Base-by-base conservation (phyloP, 2,329 filamentous ascomycete genomes). In the Rutstroemia sp. region DNA sequence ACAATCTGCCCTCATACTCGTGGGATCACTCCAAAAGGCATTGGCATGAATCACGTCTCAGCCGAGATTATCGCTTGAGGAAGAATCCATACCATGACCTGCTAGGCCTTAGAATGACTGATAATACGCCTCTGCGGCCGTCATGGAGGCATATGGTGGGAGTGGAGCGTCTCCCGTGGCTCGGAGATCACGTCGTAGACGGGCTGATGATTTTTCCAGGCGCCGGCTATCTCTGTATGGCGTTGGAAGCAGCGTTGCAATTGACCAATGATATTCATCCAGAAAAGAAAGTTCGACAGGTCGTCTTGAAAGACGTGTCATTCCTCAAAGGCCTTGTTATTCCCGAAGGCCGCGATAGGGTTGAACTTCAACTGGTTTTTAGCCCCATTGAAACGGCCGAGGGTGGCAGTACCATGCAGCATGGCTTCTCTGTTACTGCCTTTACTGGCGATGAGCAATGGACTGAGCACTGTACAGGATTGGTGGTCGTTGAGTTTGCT, bases 401-500 rank as follows among this genome's bases (percentile, higher is more conserved):
- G 18, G 19, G 2, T 18, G 7, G 8, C 5, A 42, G 16, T 41
- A 18, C 37, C 12, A 21, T 19, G 14, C 23, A 34, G 34, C 37
- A 52, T 41, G 49, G 42, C 25, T 52, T 52, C 12, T 19, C 37
- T 10, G 19, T 52, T n/a, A 25, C 14, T 52, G 41, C 49, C 18
- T 27, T 23, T 9, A 21, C 49, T 12, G 30, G 4, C 21, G 23
- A 34, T 8, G 49, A 38, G 8, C 4, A 18, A 7, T 23, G 12
- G 37, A 75, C 76, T 0, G 78, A 84, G 57, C 66, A 85, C 63
- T 83, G 80, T 65, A 73, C 75, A 51, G 79, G 79, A 3, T 30
- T 52, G 23, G 37, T 52, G 23, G 42, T 18, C 6, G 21, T 52
- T 41, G 49, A 52, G 18, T 16, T 52, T 25, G 39, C 18, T n/a